Evolutionary conservation across 2,329 filamentous ascomycete genomes (phyloP), one percentile per base, ranked within the genome.

Genomic region (Diatrype stigma): DNA sequence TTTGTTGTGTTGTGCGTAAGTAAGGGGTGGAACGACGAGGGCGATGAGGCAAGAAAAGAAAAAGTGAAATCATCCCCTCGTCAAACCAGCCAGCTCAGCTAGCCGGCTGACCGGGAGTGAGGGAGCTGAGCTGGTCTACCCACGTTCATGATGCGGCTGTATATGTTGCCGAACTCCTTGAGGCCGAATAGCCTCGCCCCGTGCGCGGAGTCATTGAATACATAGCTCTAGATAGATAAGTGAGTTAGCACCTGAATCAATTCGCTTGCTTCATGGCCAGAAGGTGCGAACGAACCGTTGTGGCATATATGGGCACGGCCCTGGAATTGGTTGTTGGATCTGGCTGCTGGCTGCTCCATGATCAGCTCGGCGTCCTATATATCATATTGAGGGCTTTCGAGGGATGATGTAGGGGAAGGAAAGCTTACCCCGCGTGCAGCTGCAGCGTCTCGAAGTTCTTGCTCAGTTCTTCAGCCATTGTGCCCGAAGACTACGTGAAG

Each of bases 101-200:
- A n/a, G n/a, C n/a, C n/a, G n/a, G n/a, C n/a, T n/a, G n/a, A n/a
- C n/a, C n/a, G n/a, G n/a, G n/a, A n/a, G n/a, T n/a, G n/a, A n/a
- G n/a, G n/a, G n/a, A n/a, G n/a, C n/a, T n/a, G n/a, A n/a, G n/a
- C n/a, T n/a, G n/a, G n/a, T n/a, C 10, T 14, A 72, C 82, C 66
- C 65, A 90, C 89, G 73, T 97, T 96, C 87, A 89, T 90, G 63
- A 99, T 91, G 58, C 94, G 90, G 70, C 87, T 94, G 80, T 99
- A 99, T 70, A 97, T 96, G 75, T 97, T 97, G 73, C 92, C 94
- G 64, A 90, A 88, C 74, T 97, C 91, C 76, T 97, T 95, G 71
- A 99, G 89, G 67, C 90, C 89, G 68, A 99, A 99, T 40, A 99
- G 86, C 69, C 91, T 86, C 50, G 94, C 94, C 55, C 90, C 94